Conservation (phyloP, 2,329 filamentous ascomycete species). For the Macrophomina phaseolina region DNA sequence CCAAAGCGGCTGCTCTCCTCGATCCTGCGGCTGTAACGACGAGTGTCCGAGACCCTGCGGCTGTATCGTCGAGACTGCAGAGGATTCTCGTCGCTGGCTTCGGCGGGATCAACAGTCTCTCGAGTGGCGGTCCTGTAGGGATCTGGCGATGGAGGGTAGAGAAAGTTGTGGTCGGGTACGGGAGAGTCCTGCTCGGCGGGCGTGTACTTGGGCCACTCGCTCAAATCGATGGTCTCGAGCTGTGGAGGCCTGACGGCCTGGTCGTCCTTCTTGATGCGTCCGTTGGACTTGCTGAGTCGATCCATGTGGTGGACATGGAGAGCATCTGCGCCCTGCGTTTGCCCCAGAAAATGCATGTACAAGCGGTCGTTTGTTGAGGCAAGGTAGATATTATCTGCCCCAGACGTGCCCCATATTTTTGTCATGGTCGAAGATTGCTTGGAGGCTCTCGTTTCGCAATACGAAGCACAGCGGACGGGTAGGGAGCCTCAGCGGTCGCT, state of each 20-base stretch:
- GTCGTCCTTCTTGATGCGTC: not conserved
- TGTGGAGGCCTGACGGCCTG: constrained; percentile 4
- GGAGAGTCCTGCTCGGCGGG: not conserved
- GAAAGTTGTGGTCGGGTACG: constrained; percentile 1
- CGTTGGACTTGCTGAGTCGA: constrained; percentile 12
- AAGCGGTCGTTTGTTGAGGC: constrained; percentile 7
- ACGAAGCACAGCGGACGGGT: constrained; percentile 1
- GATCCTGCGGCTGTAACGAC: constrained; percentile 16
- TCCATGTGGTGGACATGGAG: constrained; percentile 16
- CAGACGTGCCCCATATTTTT: constrained; percentile 20
- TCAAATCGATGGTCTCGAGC: constrained; percentile 16
- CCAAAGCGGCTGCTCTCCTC: constrained; percentile 21
- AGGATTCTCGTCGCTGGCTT: not conserved
- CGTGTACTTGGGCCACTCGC: constrained; percentile 6
- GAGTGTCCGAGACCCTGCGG: not conserved
- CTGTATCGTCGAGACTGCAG: constrained; percentile 13
- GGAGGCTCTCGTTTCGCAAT: constrained; percentile 5
- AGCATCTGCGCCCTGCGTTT: constrained; percentile 22
- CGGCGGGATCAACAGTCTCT: not conserved
- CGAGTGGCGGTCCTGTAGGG: not conserved
- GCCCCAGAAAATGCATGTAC: constrained; percentile 12
- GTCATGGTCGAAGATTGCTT: constrained; percentile 13
- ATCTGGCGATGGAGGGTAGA: not conserved
- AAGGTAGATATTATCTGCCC: constrained; percentile 13
- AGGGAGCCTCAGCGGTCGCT: constrained; percentile 11